These are phyloP conservation scores for Skeletonema menzelii DNA, from an alignment of 108 stramenopile genomes.

Conservation along the genomic window DNA sequence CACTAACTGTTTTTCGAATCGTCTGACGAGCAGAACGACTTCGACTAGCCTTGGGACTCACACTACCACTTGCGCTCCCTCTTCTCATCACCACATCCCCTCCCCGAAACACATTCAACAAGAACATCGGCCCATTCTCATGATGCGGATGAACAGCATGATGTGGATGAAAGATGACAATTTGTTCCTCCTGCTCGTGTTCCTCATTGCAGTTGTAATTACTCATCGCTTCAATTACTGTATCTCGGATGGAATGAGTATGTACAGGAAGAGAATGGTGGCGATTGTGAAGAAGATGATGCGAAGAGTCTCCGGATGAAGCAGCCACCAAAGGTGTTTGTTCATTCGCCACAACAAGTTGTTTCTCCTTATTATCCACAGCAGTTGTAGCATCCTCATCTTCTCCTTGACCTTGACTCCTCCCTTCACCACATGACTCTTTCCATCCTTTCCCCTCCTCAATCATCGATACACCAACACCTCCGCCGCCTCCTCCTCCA, in stretches of 20 bases:
- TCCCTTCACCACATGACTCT: too few relatives aligned
- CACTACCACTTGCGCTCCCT: background rate
- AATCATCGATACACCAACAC: background rate
- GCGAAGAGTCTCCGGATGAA: conserved; percentile 6
- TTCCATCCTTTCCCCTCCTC: background rate
- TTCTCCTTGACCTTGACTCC: background rate
- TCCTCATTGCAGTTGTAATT: conserved; percentile 44
- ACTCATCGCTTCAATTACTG: conserved; percentile 46
- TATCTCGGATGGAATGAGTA: conserved; percentile 35
- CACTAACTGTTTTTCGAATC: background rate
- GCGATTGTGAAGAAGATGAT: conserved; percentile 14
- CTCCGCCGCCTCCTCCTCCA: background rate
- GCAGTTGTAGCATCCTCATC: background rate
- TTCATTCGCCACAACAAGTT: background rate
- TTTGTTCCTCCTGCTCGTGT: conserved; percentile 20
- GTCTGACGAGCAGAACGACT: background rate
- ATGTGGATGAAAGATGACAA: conserved; percentile 45
- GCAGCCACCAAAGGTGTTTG: conserved; percentile 11
- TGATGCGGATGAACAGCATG: conserved; percentile 52
- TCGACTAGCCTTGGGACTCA: too few relatives aligned
- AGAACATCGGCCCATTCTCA: conserved; percentile 7
- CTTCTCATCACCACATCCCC: background rate
- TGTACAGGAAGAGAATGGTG: conserved; percentile 9
- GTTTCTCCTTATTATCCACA: background rate
- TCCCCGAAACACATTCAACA: conserved; percentile 10